Conservation (phyloP, 768 basidiomycete species). For the Exsudoporus frostii region DNA sequence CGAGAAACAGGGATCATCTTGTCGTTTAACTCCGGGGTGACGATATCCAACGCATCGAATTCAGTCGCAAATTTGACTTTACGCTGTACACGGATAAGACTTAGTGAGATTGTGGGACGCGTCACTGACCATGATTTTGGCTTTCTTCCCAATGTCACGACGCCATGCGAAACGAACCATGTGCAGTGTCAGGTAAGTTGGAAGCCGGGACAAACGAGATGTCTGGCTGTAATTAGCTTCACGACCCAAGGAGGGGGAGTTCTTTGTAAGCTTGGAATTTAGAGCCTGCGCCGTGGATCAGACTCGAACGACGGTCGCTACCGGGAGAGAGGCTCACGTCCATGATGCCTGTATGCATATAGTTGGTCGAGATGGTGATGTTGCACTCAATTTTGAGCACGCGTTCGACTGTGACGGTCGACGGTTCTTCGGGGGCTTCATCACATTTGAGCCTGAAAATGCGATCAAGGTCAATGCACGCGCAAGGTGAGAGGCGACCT, state of each 20-base stretch:
- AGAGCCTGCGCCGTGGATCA: constrained; percentile 54
- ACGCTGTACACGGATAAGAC: constrained; percentile 42
- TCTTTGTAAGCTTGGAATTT: constrained; percentile 84
- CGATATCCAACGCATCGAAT: constrained; percentile 81
- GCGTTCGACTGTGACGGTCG: constrained; percentile 60
- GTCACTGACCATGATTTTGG: constrained; percentile 86
- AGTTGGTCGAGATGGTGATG: constrained; percentile 83
- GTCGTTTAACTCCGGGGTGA: constrained; percentile 71
- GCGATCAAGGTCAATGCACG: constrained; percentile 20
- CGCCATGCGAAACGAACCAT: constrained; percentile 98
- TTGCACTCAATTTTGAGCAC: constrained; percentile 92
- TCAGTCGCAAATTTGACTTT: constrained; percentile 92
- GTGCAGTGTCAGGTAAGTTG: constrained; percentile 82
- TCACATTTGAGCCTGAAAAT: constrained; percentile 65
- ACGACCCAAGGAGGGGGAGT: constrained; percentile 73
- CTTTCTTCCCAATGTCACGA: constrained; percentile 84
- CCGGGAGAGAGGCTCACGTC: constrained; percentile 47
- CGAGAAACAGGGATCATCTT: constrained; percentile 70
- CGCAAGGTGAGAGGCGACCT: neutral
- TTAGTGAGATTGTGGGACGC: neutral
- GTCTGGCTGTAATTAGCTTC: constrained; percentile 79
- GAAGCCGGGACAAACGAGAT: constrained; percentile 79
- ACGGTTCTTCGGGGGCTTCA: constrained; percentile 77
- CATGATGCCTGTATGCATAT: constrained; percentile 80
- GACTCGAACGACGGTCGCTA: constrained; percentile 3